Base-by-base conservation (phyloP, 331 rosid species). In the Phaseolus coccineus region DNA sequence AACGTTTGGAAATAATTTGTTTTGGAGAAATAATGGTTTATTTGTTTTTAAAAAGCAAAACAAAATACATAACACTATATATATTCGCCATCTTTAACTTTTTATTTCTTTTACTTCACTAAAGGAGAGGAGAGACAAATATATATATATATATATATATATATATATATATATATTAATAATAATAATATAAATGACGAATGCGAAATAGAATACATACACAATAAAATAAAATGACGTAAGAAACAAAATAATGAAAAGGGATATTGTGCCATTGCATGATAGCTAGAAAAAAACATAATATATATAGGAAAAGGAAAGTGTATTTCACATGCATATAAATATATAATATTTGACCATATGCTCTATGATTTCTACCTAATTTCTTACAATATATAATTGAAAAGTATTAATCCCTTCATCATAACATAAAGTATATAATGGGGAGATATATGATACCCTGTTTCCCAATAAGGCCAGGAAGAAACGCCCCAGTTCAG, bases 281-380 rank as follows among this genome's bases (percentile, higher is more conserved):
- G 42, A 68, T 62, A 33, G 52, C 0, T 35, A 35, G 39, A 33
- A 33, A 33, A 33, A 33, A 33, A 33, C 39, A 33, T 33, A 33
- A 33, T 33, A 33, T 33, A 33, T 33, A 33, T 33, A 6, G 39
- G 37, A 33, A 33, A 33, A 33, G 1, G 39, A 4, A 4, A 33
- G 39, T 33, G 39, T 4, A 6, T 33, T 4, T 31, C 3, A 3
- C 3, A 31, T 35, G 5, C 39, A 35, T 35, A 35, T 35, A 35
- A 35, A 33, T 3, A 35, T 30, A 44, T 31, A 6, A 8, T n/a
- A 39, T 66, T 66, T 8, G 4, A 31, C 3, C 51, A 14, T 22
- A 48, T 63, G 46, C 15, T 31, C 74, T 73, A 42, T 71, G 74
- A 73, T 74, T 71, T 73, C 46, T 75, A 84, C 90, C 88, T 77